phyloP scores from a whole-genome alignment of 306 rosid species.

The Cicer yamashitae region DNA sequence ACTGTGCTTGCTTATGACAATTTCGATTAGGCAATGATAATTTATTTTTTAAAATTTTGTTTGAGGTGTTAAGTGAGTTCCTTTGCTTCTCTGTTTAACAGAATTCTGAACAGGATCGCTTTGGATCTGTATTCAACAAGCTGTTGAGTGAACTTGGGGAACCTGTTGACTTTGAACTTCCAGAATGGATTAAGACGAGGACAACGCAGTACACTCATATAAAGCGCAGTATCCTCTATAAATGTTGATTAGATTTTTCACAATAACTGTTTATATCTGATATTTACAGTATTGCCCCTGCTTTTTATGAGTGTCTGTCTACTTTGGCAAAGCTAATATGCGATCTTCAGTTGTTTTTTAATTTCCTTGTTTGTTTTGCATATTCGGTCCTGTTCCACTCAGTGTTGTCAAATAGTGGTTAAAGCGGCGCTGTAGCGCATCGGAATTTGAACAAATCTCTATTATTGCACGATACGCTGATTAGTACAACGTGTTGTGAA shows the following conservation, averaged over 20 bases:
- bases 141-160: constrained; percentile 68
- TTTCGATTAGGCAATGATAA: not conserved
- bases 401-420: too few species aligned
- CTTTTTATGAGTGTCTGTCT: constrained; percentile 12
- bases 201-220: constrained; percentile 69
- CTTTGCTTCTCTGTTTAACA: constrained; percentile 49
- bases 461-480: too few species aligned
- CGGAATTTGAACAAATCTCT: too few species aligned
- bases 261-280: not conserved
- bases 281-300: constrained; percentile 2
- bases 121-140: constrained; percentile 73
- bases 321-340: constrained; percentile 25
- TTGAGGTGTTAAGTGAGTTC: constrained; percentile 40
- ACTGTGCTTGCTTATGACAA: not conserved
- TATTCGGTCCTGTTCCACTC: constrained; percentile 6
- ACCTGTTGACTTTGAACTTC: constrained; percentile 90
- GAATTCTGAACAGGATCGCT: constrained; percentile 64
- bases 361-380: constrained; percentile 19
- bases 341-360: constrained; percentile 26
- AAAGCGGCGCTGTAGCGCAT: too few species aligned
- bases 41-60: not conserved
- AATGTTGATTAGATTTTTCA: constrained; percentile 11
- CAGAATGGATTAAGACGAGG: constrained; percentile 73
- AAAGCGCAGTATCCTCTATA: constrained; percentile 90
- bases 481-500: too few species aligned